Conservation (phyloP, 805 yeast species). For the Candida xyloterini region DNA sequence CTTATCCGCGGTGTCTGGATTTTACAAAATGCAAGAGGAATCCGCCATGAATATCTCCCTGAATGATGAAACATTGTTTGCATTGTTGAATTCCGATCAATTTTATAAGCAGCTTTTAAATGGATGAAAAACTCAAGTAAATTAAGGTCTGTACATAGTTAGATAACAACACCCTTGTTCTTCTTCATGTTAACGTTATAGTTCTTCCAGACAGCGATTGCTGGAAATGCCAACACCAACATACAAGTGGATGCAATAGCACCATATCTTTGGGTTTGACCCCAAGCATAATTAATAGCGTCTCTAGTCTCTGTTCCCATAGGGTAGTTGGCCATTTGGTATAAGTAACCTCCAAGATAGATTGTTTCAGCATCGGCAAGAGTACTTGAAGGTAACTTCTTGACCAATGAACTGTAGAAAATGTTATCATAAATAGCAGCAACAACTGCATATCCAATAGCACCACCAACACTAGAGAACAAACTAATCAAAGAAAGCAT, state of each 20-base stretch:
- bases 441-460: constrained; percentile 39
- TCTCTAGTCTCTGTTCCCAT: constrained; percentile 26
- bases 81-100: background rate
- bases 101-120: background rate
- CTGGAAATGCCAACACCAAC: constrained; percentile 24
- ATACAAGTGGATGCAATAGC: constrained; percentile 27
- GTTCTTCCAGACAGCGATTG: constrained; percentile 30
- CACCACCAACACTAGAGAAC: constrained; percentile 36
- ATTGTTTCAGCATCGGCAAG: constrained; percentile 15
- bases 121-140: background rate
- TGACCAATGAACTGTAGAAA: constrained; percentile 26
- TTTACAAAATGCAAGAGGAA: background rate
- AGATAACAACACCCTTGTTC: constrained; percentile 22
- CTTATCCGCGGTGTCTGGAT: background rate
- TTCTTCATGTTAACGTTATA: constrained; percentile 23
- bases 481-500: constrained; percentile 36
- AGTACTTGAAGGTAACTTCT: constrained; percentile 27
- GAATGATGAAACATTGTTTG: background rate
- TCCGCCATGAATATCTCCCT: background rate
- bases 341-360: constrained; percentile 22
- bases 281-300: constrained; percentile 30
- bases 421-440: constrained; percentile 37
- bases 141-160: too few species aligned
- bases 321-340: constrained; percentile 23
- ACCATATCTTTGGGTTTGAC: constrained; percentile 24